phyloP scores from a whole-genome alignment of 106 monocot species.

The Acorus calamus region DNA sequence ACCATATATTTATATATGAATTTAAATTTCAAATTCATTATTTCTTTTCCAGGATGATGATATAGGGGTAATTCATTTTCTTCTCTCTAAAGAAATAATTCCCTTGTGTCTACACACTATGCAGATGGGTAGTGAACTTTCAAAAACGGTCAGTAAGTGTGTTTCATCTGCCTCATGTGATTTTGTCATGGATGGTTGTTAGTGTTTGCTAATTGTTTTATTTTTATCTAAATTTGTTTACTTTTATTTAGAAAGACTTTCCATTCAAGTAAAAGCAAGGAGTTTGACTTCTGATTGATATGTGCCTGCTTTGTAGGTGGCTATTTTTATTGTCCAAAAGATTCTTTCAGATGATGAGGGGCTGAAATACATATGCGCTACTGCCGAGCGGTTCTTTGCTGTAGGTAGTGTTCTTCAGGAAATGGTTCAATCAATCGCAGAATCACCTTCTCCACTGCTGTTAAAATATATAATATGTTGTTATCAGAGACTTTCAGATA shows the following conservation, averaged over 20 bases:
- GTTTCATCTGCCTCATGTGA: too few relatives aligned
- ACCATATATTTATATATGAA: too few relatives aligned
- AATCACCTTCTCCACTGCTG: conserved; percentile 34
- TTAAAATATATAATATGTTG: conserved; percentile 44
- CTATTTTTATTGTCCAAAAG: conserved; percentile 55
- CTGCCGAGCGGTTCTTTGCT: conserved; percentile 35
- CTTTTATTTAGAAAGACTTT: background rate
- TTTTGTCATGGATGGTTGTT: too few relatives aligned
- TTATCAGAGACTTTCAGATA: conserved; percentile 30
- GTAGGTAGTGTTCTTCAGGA: conserved; percentile 23
- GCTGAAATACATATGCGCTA: conserved; percentile 37
- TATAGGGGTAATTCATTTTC: conserved; percentile 97
- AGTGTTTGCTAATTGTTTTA: too few relatives aligned
- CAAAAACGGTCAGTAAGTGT: conserved; percentile 67
- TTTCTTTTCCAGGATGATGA: conserved; percentile 74
- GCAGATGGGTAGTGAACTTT: conserved; percentile 99
- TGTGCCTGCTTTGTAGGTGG: conserved; percentile 28
- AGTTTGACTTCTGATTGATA: background rate
- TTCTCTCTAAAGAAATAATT: conserved; percentile 97
- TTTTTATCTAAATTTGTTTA: background rate
- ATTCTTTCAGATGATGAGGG: conserved; percentile 53
- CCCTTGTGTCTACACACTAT: conserved; percentile 92
- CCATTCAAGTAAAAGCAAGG: too few relatives aligned
- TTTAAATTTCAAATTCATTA: background rate
- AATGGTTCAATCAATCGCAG: conserved; percentile 21